Base-by-base conservation (phyloP, 495 filamentous ascomycete species). In the Corynascus novoguineensis region DNA sequence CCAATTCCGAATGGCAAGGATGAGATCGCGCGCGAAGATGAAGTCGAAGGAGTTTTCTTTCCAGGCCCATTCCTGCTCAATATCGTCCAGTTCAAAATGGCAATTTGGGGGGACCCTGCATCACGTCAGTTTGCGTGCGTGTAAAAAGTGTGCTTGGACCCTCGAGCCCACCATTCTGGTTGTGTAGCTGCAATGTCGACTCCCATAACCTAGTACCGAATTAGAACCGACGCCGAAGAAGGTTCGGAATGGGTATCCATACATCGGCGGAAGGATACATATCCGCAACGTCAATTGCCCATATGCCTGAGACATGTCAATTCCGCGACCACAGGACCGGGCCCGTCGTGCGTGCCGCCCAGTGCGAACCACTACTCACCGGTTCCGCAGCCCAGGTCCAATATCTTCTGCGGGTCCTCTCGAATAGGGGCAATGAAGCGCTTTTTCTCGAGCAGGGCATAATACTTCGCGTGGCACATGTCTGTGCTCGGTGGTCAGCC, bases 371-470 rank as follows among this genome's bases (percentile, higher is more conserved):
- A 28, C 38, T 2, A 15, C 50, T 29, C 70, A 67, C 69, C 81
- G 14, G 81, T 82, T 46, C 81, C 81, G 17, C 78, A 81, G 24
- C 80, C 81, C 37, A 83, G 65, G 49, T 83, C 80, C 5, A 83
- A 68, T 10, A 82, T 77, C 34, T 66, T 74, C 51, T 69, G 72
- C 14, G 66, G 69, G 14, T 63, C 58, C 24, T 67, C 58, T 58
- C 56, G 8, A 9, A 86, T 73, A 14, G 85, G 84, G 0, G 84
- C 79, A 42, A 84, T 71, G 67, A 79, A 82, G 12, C 86, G 64
- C 49, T 75, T 75, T 25, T 76, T 77, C 15, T 75, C 66, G 37
- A 68, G 46, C 7, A 73, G 58, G 9, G 63, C 59, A 29, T 53
- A 65, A 37, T 65, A 65, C 24, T 65, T 65, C 1, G 57, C 54